Evolutionary conservation across 208 protist genomes (phyloP), one percentile per base, ranked within the genome.

Genomic region (Herpetomonas samuelpessoai): DNA sequence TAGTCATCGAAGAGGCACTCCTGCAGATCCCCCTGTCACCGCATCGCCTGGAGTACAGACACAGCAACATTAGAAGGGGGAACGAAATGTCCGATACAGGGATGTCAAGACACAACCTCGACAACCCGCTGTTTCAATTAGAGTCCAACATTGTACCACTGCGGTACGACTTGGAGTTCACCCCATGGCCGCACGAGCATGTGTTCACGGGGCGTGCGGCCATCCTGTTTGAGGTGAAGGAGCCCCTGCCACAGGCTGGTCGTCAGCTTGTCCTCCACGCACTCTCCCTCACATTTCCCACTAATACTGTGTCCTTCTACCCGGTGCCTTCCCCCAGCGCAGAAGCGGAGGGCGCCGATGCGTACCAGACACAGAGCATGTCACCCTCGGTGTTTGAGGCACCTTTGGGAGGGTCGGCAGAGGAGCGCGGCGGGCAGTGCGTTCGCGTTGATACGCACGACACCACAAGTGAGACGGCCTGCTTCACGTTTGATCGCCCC

Each of bases 101-200:
- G n/a, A n/a, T n/a, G n/a, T n/a, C n/a, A n/a, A n/a, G n/a, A n/a
- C n/a, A n/a, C n/a, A n/a, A n/a, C n/a, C n/a, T n/a, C n/a, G n/a
- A n/a, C n/a, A n/a, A n/a, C n/a, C n/a, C n/a, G n/a, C 14, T 38
- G 14, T 83, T 79, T 30, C 62, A 61, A 12, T 62, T 80, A 29
- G 45, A 64, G 0, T 3, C 49, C 0, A 31, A 75, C 39, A 45
- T 83, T 27, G 26, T 70, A 19, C 81, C 81, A 24, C 35, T 46
- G 44, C 69, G 68, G 30, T 87, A 87, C 62, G 65, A 77, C 12
- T 45, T 87, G 12, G 58, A 80, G 27, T 76, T 87, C 49, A 54
- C 67, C 25, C 76, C 74, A 3, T 19, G 31, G 9, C 62, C 51
- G 21, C 30, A 61, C 2, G 27, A 59, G 18, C n/a, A 53, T 46